Evolutionary conservation across 192 early-diverging fungal genomes (phyloP).

Genomic region (Dissophora ornata): DNA sequence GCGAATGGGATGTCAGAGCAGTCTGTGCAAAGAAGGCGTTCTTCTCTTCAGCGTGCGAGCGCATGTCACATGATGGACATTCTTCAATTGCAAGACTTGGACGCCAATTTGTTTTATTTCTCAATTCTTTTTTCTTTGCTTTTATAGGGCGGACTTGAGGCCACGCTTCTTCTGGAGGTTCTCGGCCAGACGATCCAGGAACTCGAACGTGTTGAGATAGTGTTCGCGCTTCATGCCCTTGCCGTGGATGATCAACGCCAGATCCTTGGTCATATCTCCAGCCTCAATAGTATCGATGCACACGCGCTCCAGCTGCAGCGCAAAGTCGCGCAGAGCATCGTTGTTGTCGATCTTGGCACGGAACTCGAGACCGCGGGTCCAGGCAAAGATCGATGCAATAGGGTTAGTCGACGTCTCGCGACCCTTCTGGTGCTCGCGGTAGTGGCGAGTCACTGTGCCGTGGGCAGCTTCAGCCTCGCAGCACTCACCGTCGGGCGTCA

Average conservation of each 20-base stretch:
- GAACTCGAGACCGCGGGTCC: slow-evolving; percentile 93
- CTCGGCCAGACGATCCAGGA: slow-evolving; percentile 86
- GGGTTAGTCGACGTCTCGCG: slow-evolving; percentile 96
- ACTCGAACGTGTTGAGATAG: slow-evolving; percentile 89
- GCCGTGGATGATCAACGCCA: slow-evolving; percentile 95
- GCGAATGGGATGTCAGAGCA: no score
- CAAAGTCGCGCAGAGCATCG: slow-evolving; percentile 77
- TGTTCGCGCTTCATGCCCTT: slow-evolving; percentile 80
- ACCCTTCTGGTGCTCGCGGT: slow-evolving; percentile 96
- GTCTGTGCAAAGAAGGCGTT: no score
- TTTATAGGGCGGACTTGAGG: slow-evolving; percentile 21
- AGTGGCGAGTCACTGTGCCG: slow-evolving; percentile 96
- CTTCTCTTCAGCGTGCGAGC: no score
- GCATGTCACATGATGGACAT: slow-evolving; percentile 28
- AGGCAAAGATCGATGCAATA: slow-evolving; percentile 96
- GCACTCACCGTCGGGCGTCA: slow-evolving; percentile 92
- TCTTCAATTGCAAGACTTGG: neutral
- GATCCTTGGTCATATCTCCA: slow-evolving; percentile 97
- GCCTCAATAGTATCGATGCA: slow-evolving; percentile 91
- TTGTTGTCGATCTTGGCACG: slow-evolving; percentile 94
- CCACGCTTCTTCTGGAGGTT: slow-evolving; percentile 57
- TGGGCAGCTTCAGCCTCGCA: slow-evolving; percentile 97
- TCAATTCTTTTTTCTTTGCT: neutral
- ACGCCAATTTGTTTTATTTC: neutral
- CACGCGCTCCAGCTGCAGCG: slow-evolving; percentile 83